Evolutionary conservation across 1,284 basidiomycete genomes (phyloP), one percentile per base, ranked within the genome.

Genomic region (Rhizoctonia solani): DNA sequence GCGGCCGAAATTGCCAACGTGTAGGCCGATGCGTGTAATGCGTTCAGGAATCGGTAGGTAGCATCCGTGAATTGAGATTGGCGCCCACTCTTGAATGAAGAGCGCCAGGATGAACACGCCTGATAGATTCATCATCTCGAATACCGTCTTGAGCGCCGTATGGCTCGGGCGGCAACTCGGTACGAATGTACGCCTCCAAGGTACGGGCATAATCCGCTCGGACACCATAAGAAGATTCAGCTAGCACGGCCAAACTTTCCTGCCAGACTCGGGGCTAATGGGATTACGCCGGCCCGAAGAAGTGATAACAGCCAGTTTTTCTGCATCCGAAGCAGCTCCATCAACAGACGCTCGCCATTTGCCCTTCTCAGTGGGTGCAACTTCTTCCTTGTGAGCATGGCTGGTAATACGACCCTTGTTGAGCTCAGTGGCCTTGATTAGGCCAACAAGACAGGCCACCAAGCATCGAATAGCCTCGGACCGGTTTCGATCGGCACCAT

Each of bases 211-310:
- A 95, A 71, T 91, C 87, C 21, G 85, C 83, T 46, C 94, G 86
- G 14, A 95, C 85, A 9, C 83, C 78, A 70, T 85, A 87, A 67
- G 91, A 87, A 21, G 80, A 76, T 73, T 95, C 91, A 75, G 90
- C 93, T 4, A 96, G 78, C 25, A 95, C 80, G 54, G 87, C 88
- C 47, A 96, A 76, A 0, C 92, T 95, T 70, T 95, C 93, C 74
- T 93, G 90, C 90, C 92, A 95, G 41, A 90, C 84, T 93, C 91
- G 21, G 90, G 87, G 1, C 88, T 81, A 46, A 96, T 84, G 69
- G 84, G 84, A 41, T 89, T 89, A 44, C 94, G 82, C 50, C 87
- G 80, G 3, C 37, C 74, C 3, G 68, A 56, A 69, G 73, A 41
- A 46, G 71, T 30, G 66, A 71, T 21, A 69, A 71, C 61, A 65